Percentiles rank a stretch among this genome's conserved stretches.
phyloP scores from a whole-genome alignment of 768 basidiomycete genomes.

The Serendipita sp. region DNA sequence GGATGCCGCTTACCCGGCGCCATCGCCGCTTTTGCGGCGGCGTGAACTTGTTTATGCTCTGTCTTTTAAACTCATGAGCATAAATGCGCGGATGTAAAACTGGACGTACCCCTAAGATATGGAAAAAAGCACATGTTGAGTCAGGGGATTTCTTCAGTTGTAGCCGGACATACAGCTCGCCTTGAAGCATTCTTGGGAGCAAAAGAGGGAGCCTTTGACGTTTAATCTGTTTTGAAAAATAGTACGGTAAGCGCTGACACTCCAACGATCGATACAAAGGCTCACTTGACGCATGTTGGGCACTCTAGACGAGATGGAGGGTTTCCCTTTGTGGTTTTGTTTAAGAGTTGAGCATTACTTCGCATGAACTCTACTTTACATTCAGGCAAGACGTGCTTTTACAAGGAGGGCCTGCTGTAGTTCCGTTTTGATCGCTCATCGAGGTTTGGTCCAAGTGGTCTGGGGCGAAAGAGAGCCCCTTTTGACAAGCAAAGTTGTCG shows the following conservation, averaged over 20 bases:
- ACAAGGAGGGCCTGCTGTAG: slow-evolving; percentile 2
- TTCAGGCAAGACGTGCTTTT: slow-evolving; percentile 1
- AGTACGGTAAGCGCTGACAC: not conserved
- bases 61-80: slow-evolving; percentile 32
- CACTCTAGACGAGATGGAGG: slow-evolving; percentile 81
- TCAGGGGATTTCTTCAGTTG: not conserved
- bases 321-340: slow-evolving; percentile 36
- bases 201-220: slow-evolving; percentile 77
- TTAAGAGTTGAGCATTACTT: not conserved
- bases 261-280: slow-evolving; percentile 14
- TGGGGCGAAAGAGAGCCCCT: not conserved
- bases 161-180: slow-evolving; percentile 54
- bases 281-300: slow-evolving; percentile 83
- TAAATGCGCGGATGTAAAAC: not conserved
- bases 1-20: slow-evolving; percentile 16
- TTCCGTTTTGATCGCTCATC: slow-evolving; percentile 6
- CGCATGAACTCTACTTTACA: not conserved
- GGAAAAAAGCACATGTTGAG: not conserved
- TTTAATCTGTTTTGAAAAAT: slow-evolving; percentile 38
- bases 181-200: slow-evolving; percentile 94
- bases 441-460: slow-evolving; percentile 1
- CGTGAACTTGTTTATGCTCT: slow-evolving; percentile 66
- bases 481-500: too few relatives aligned
- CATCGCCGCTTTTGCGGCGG: slow-evolving; percentile 22
- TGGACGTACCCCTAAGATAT: slow-evolving; percentile 18